Base-by-base conservation (phyloP, 148 eudicot species). In the Gaultheria prostrata region DNA sequence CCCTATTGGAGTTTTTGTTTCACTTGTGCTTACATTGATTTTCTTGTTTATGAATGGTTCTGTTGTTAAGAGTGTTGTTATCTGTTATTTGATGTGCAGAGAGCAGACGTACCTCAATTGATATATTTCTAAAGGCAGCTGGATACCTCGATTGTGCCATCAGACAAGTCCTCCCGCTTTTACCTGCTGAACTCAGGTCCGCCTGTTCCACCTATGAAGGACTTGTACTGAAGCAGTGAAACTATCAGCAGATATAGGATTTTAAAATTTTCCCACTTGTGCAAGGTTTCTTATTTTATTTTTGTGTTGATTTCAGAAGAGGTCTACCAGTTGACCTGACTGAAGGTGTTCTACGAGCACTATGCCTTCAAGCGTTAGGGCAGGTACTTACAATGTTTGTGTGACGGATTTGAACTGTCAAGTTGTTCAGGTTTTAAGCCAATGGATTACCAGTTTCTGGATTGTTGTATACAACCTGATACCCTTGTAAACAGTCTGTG, bases 141-240 rank as follows among this genome's bases (percentile, higher is more conserved):
- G 99, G 99, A 49, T 97, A 90, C 91, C 98, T 97, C 85, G 99
- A 97, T 85, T 97, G 95, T 90, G 98, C 98, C 87, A 91, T 97
- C 33, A 92, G 94, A 65, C 95, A 93, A 84, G 94, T 93, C 85
- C 92, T 92, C 83, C 99, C 99, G 1, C 93, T 92, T 78, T 85
- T 97, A 82, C 92, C 99, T 12, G 59, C 82, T 79, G 97, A 97
- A 88, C 86, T 89, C 85, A 97, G 99, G 99, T 94, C 84, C 21
- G 80, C 14, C 15, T 6, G 99, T 98, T 94, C 84, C 30, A 76
- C 14, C 15, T 9, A 73, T 18, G 59, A 56, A 51, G 57, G 39
- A 69, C 9, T 74, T 76, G 18, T 54, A 3, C 70, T 49, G 24
- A 18, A n/a, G n/a, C 43, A 39, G 43, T 39, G 43, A 39, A 39